Conservation (phyloP, 495 filamentous ascomycete genomes). For the Choiromyces venosus region DNA sequence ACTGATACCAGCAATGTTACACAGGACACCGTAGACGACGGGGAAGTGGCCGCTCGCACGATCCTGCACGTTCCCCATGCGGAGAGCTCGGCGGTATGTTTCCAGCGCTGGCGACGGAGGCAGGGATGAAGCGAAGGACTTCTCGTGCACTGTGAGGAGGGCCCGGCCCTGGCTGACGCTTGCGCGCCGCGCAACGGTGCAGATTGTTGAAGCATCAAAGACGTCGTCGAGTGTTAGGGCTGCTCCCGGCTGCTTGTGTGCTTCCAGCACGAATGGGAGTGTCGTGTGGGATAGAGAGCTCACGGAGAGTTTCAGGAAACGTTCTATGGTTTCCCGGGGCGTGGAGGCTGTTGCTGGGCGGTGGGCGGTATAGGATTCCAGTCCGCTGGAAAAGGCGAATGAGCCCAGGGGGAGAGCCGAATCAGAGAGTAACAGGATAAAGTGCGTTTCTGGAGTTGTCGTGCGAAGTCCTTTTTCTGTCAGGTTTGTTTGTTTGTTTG, state of each 20-base stretch:
- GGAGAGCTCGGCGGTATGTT: constrained; percentile 20
- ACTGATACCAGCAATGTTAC: constrained; percentile 44
- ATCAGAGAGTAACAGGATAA: constrained; percentile 87
- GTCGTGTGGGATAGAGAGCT: constrained; percentile 70
- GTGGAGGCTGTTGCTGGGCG: constrained; percentile 42
- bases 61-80: not conserved
- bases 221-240: constrained; percentile 65
- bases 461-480: not conserved
- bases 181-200: constrained; percentile 79
- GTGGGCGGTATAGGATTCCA: constrained; percentile 92
- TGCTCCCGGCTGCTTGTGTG: constrained; percentile 56
- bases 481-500: constrained; percentile 3
- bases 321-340: constrained; percentile 51
- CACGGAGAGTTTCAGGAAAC: constrained; percentile 74
- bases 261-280: constrained; percentile 78
- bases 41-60: constrained; percentile 38
- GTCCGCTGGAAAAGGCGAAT: constrained; percentile 90
- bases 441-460: constrained; percentile 51
- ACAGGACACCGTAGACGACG: constrained; percentile 56
- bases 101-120: constrained; percentile 5
- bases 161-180: constrained; percentile 79
- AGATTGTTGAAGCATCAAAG: constrained; percentile 78
- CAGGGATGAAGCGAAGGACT: constrained; percentile 47
- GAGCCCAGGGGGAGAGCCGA: constrained; percentile 92
- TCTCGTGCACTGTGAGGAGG: constrained; percentile 82